Evolutionary conservation across 2,329 filamentous ascomycete genomes (phyloP).

Genomic region (Curvularia eragrostidis): DNA sequence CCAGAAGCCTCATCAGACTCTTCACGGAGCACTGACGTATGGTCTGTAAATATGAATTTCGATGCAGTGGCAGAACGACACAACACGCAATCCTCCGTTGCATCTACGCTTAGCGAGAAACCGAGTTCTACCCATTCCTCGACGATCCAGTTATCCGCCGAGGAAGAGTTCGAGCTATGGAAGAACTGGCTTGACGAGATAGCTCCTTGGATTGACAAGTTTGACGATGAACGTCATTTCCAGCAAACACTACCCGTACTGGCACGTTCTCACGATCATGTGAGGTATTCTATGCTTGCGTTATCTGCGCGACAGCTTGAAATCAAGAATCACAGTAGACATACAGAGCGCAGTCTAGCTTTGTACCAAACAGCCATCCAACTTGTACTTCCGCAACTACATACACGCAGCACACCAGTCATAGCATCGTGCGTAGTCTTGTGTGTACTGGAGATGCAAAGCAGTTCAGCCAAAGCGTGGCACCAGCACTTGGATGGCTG

Average conservation of each 20-base stretch:
- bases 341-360: conserved; percentile 59
- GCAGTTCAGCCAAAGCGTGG: conserved; percentile 60
- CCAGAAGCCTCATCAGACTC: conserved; percentile 19
- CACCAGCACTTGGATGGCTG: conserved; percentile 64
- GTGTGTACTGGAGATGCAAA: conserved; percentile 59
- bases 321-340: conserved; percentile 55
- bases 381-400: conserved; percentile 52
- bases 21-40: neutral
- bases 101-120: neutral
- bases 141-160: conserved; percentile 9
- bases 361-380: conserved; percentile 63
- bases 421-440: conserved; percentile 58
- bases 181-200: conserved; percentile 60
- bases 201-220: conserved; percentile 64
- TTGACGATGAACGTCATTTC: conserved; percentile 62
- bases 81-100: neutral
- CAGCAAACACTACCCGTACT: conserved; percentile 59
- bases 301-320: conserved; percentile 64
- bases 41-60: neutral
- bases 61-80: neutral
- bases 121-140: neutral
- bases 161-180: conserved; percentile 25
- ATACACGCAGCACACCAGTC: conserved; percentile 54
- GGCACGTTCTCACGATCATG: conserved; percentile 57
- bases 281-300: conserved; percentile 62